phyloP scores from a whole-genome alignment of 306 rosid species.

The Rosa rugosa region DNA sequence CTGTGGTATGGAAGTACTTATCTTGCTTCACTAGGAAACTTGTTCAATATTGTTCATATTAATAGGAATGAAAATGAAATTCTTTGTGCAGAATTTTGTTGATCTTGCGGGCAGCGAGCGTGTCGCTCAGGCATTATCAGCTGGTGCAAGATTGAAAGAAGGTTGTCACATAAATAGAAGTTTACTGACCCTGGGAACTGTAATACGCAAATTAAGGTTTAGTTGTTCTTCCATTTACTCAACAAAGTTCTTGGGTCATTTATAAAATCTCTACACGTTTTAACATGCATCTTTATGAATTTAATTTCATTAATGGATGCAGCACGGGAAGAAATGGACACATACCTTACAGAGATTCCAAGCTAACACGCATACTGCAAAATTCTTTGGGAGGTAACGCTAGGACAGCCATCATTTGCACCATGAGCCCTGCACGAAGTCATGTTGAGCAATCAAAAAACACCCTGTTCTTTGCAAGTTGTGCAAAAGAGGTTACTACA shows the following conservation, averaged over 20 bases:
- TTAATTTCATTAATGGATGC: conserved; percentile 32
- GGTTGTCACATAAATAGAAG: conserved; percentile 95
- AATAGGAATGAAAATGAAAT: conserved; percentile 16
- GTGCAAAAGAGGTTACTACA: conserved; percentile 84
- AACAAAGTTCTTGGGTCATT: background rate
- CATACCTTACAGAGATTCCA: conserved; percentile 86
- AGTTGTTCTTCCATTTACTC: background rate
- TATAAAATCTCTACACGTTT: background rate
- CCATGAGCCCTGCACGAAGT: conserved; percentile 78
- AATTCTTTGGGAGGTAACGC: conserved; percentile 93
- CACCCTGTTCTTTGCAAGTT: conserved; percentile 76
- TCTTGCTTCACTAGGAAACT: background rate
- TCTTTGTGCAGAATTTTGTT: conserved; percentile 71
- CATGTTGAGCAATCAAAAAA: conserved; percentile 89
- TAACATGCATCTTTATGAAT: background rate
- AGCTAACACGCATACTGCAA: conserved; percentile 87
- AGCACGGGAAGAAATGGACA: conserved; percentile 85
- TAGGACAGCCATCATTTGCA: conserved; percentile 91
- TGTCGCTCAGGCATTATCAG: conserved; percentile 76
- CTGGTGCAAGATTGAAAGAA: conserved; percentile 84
- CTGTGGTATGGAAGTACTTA: conserved; percentile 59
- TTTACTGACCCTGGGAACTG: conserved; percentile 83
- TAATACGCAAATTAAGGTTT: conserved; percentile 86
- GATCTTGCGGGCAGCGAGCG: conserved; percentile 97
- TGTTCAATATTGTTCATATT: background rate